A percentile compares a stretch with the other conserved stretches of the same genome.
Conservation (phyloP, 108 stramenopile species). For the Nitzschia inconspicua region DNA sequence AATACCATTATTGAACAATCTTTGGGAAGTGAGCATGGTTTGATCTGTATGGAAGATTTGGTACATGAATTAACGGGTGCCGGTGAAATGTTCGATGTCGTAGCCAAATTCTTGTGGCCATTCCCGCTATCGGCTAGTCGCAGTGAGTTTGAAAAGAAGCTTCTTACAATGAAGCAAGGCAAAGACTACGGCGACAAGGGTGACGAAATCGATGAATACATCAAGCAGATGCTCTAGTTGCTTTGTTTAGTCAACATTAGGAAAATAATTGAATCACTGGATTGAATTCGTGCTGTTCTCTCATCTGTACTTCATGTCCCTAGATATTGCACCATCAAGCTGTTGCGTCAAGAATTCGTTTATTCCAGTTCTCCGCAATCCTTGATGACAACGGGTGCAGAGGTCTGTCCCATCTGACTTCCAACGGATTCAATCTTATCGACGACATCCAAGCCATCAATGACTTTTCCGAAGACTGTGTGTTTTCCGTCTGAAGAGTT, state of each 20-base stretch:
- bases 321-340: not conserved
- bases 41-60: conserved; percentile 89
- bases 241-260: too few species aligned
- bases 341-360: not conserved
- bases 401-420: conserved; percentile 67
- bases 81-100: conserved; percentile 36
- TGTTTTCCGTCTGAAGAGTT: not conserved
- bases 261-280: too few species aligned
- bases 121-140: conserved; percentile 68
- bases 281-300: too few species aligned
- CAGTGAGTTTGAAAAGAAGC: conserved; percentile 74
- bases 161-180: conserved; percentile 66
- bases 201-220: conserved; percentile 77
- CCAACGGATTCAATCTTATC: conserved; percentile 82
- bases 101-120: conserved; percentile 71
- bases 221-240: conserved; percentile 83
- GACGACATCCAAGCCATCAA: conserved; percentile 86
- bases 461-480: conserved; percentile 81
- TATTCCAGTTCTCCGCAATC: conserved; percentile 81
- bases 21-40: conserved; percentile 63
- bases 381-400: conserved; percentile 63
- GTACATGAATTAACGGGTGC: conserved; percentile 60
- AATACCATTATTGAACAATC: conserved; percentile 79
- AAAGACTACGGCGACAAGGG: conserved; percentile 86
- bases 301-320: not conserved